Evolutionary conservation across 306 rosid genomes (phyloP), one percentile per base, ranked within the genome.

Genomic region (Gynostemma pentaphyllum): DNA sequence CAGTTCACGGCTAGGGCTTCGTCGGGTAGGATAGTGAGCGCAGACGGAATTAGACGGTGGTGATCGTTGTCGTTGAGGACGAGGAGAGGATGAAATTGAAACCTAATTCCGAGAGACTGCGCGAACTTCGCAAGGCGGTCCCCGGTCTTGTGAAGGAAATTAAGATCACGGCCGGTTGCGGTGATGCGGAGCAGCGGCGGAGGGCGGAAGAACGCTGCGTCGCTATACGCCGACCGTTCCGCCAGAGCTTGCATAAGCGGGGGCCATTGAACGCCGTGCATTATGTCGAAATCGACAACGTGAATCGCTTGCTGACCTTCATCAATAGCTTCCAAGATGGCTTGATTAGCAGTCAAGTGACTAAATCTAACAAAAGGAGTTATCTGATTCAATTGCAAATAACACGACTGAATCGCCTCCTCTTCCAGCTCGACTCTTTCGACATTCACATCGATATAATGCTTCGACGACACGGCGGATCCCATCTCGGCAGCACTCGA

Each of bases 191-290:
- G 83, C 57, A 62, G 24, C 2, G 83, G 86, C 27, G 83, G 74
- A n/a, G 76, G 74, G 19, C 49, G 69, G 48, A 26, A 5, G 67
- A 47, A 36, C 52, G 55, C 62, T 45, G 75, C 39, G 39, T 34
- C 39, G 39, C 9, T 34, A 9, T 34, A 34, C 39, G 39, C 39
- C 39, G 18, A 70, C 7, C 83, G 73, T 45, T 78, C 86, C 4
- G 69, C 73, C n/a, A 81, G 79, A 63, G 86, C 83, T 8, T 81
- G 86, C 86, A 81, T 81, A 13, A 81, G 71, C 18, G 86, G 86
- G 5, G 86, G 86, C 86, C 86, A 81, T 62, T 81, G 86, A 48
- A 81, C 72, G 6, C 86, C 86, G 72, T 81, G 83, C 78, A 70
- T 78, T 14, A 81, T 78, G 71, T 78, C 86, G 23, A 75, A 75